Percentiles rank a stretch among this genome's conserved stretches.
Evolutionary conservation across 2,329 filamentous ascomycete genomes (phyloP).

Genomic region (Xylariaceae sp.): DNA sequence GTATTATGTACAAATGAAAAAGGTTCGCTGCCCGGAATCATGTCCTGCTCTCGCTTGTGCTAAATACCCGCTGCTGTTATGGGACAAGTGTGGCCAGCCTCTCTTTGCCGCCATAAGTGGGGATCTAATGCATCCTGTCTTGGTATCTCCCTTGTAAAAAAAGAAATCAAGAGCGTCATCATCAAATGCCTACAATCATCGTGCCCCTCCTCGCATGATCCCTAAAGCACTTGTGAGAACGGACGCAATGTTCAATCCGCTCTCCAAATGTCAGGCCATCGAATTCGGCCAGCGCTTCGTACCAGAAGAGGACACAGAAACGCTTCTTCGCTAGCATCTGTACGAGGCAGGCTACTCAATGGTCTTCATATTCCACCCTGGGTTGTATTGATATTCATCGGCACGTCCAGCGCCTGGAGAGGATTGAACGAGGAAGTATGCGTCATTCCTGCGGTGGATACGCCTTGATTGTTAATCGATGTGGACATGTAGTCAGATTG

Average conservation of each 20-base stretch:
- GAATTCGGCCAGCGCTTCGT: slow-evolving; percentile 20
- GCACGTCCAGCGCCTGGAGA: slow-evolving; percentile 58
- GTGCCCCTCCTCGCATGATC: slow-evolving; percentile 15
- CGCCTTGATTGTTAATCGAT: slow-evolving; percentile 41
- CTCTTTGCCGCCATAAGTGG: slow-evolving; percentile 13
- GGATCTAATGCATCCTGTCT: slow-evolving; percentile 27
- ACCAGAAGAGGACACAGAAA: slow-evolving; percentile 23
- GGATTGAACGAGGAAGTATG: slow-evolving; percentile 47
- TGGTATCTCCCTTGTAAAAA: slow-evolving; percentile 27
- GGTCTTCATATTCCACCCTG: slow-evolving; percentile 35
- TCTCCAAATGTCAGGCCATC: slow-evolving; percentile 24
- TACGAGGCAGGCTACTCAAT: slow-evolving; percentile 15
- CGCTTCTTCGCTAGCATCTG: slow-evolving; percentile 20
- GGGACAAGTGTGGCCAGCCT: slow-evolving; percentile 1
- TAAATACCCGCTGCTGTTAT: slow-evolving; percentile 2
- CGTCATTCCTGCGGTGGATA: slow-evolving; percentile 29
- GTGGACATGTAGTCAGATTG: slow-evolving; percentile 59
- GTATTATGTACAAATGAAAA: slow-evolving; percentile 30
- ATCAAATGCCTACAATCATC: slow-evolving; percentile 15
- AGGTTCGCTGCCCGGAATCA: slow-evolving; percentile 14
- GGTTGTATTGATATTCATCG: slow-evolving; percentile 57
- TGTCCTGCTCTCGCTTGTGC: slow-evolving; percentile 9
- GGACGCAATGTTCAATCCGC: slow-evolving; percentile 16
- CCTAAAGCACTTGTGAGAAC: slow-evolving; percentile 15
- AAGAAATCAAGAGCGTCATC: slow-evolving; percentile 20